Evolutionary conservation across 768 basidiomycete genomes (phyloP).

Genomic region (Lactarius deliciosus): DNA sequence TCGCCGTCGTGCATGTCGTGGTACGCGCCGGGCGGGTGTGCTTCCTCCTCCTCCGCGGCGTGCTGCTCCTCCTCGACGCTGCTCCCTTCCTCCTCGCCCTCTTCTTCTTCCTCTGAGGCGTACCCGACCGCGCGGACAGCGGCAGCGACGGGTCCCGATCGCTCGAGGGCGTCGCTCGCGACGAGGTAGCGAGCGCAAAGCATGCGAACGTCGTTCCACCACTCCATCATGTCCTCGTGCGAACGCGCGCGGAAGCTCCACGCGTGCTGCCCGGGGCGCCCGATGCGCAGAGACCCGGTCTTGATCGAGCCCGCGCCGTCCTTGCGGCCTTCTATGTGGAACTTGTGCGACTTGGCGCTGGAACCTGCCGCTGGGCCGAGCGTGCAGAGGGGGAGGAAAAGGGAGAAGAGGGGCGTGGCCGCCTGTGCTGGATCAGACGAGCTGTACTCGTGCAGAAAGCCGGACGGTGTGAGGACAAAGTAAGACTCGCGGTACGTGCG

Average conservation of each 20-base stretch:
- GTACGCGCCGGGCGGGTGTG: conserved; percentile 45
- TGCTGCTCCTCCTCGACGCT: conserved; percentile 52
- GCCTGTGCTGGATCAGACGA: conserved; percentile 66
- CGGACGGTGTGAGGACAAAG: conserved; percentile 92
- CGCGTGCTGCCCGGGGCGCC: conserved; percentile 52
- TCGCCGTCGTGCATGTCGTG: conserved; percentile 36
- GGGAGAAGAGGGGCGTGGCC: conserved; percentile 69
- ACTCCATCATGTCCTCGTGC: conserved; percentile 99
- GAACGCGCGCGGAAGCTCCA: conserved; percentile 90
- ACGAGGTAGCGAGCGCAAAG: conserved; percentile 91
- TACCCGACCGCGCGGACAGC: conserved; percentile 91
- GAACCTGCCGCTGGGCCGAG: conserved; percentile 83
- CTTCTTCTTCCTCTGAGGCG: conserved; percentile 73
- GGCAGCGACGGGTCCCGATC: conserved; percentile 88
- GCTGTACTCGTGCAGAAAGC: conserved; percentile 91
- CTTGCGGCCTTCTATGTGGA: conserved; percentile 93
- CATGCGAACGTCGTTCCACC: conserved; percentile 99
- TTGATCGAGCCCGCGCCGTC: conserved; percentile 72
- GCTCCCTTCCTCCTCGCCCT: conserved; percentile 60
- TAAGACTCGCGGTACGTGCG: conserved; percentile 81
- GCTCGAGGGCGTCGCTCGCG: conserved; percentile 89
- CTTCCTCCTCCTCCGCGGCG: conserved; percentile 51
- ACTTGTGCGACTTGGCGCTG: conserved; percentile 80
- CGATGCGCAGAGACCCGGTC: conserved; percentile 48
- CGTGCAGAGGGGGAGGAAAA: conserved; percentile 95